These are phyloP conservation scores for Apiospora malaysiana DNA, from an alignment of 2,329 filamentous ascomycete species.

Conservation along the genomic window DNA sequence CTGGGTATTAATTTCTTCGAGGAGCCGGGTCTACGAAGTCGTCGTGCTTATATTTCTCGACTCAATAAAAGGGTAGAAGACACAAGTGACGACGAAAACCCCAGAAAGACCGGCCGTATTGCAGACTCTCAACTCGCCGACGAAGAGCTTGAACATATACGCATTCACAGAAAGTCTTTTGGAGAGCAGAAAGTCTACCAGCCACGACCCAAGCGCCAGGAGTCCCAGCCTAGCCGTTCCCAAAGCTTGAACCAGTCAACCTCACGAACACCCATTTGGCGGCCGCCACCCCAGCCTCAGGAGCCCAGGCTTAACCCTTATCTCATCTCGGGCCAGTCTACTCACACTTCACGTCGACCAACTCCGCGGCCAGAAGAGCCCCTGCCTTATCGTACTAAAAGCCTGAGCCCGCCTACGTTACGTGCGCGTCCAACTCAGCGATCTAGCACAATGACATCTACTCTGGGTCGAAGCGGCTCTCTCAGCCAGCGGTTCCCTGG, in stretches of 20 bases:
- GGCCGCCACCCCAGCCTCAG: neutral
- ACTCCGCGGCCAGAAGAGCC: too few species aligned
- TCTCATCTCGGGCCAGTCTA: too few species aligned
- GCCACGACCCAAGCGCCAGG: neutral
- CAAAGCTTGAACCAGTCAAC: neutral
- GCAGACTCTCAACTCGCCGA: neutral
- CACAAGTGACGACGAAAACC: neutral
- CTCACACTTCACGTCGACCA: too few species aligned
- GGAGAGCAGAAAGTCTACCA: neutral
- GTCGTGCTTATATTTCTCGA: too few species aligned
- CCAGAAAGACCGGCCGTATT: neutral
- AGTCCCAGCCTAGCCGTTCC: neutral
- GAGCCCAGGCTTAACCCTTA: neutral
- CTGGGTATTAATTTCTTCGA: neutral
- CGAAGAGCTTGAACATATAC: neutral
- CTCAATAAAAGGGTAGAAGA: too few species aligned
- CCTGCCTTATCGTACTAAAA: neutral
- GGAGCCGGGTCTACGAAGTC: neutral
- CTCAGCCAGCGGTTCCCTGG: slow-evolving; percentile 65
- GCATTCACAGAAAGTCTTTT: neutral
- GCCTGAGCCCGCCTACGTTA: neutral
- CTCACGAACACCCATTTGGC: neutral
- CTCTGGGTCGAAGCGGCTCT: slow-evolving; percentile 41
- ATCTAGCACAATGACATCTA: neutral
- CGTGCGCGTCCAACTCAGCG: neutral